Percentiles rank a stretch among this genome's conserved stretches.
Conservation (phyloP, 768 basidiomycete genomes). For the Tricholoma saponaceum region DNA sequence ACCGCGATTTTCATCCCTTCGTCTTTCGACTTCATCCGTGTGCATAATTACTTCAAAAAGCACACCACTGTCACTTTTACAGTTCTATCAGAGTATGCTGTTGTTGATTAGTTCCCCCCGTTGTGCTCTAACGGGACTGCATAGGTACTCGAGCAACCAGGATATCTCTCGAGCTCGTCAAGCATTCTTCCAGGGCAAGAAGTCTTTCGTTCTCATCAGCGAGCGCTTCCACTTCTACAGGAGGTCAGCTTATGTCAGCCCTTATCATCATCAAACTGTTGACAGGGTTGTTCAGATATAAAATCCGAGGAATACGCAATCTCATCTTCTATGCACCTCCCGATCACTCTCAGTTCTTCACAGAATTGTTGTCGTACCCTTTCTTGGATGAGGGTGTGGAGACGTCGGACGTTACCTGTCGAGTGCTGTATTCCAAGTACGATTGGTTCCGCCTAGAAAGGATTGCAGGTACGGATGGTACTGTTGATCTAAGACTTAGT, state of each 20-base stretch:
- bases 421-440: slow-evolving; percentile 82
- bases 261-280: not conserved
- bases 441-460: slow-evolving; percentile 87
- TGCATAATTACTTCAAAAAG: slow-evolving; percentile 84
- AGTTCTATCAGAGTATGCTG: slow-evolving; percentile 82
- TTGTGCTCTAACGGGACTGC: not conserved
- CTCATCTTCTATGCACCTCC: slow-evolving; percentile 92
- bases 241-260: slow-evolving; percentile 39
- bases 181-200: slow-evolving; percentile 86
- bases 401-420: slow-evolving; percentile 75
- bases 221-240: slow-evolving; percentile 99
- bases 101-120: not conserved
- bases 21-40: slow-evolving; percentile 93
- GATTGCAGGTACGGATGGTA: slow-evolving; percentile 60
- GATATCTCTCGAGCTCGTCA: slow-evolving; percentile 94
- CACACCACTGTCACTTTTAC: slow-evolving; percentile 65
- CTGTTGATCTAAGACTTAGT: slow-evolving; percentile 31
- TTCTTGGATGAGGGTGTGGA: slow-evolving; percentile 92
- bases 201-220: slow-evolving; percentile 83
- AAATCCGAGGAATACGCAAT: slow-evolving; percentile 89
- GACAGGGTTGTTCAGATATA: slow-evolving; percentile 55
- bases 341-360: slow-evolving; percentile 87
- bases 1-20: slow-evolving; percentile 90
- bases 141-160: slow-evolving; percentile 86
- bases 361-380: slow-evolving; percentile 84